A percentile compares a stretch with the other conserved stretches of the same genome.
Conservation (phyloP, 208 protist species). For the Blechomonas ayalai region DNA sequence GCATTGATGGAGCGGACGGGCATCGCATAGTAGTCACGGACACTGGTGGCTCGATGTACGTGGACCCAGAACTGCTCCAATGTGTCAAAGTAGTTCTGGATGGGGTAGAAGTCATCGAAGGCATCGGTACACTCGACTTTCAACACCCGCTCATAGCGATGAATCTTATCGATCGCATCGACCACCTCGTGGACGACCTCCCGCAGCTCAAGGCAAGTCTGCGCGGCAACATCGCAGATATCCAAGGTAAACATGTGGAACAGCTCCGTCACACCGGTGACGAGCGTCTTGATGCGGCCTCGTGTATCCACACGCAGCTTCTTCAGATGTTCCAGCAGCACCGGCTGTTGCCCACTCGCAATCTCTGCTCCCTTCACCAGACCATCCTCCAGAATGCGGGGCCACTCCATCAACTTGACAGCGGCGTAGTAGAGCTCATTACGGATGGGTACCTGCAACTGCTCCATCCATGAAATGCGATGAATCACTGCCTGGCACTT, state of each 20-base stretch:
- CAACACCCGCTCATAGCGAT: slow-evolving; percentile 46
- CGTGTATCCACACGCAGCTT: slow-evolving; percentile 32
- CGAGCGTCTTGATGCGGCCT: slow-evolving; percentile 48
- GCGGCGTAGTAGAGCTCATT: slow-evolving; percentile 36
- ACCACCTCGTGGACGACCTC: slow-evolving; percentile 52
- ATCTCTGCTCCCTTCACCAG: slow-evolving; percentile 23
- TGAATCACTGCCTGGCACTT: slow-evolving; percentile 40
- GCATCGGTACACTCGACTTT: slow-evolving; percentile 25
- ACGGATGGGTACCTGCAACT: slow-evolving; percentile 45
- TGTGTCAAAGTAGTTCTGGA: slow-evolving; percentile 63
- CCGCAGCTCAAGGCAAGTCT: slow-evolving; percentile 74
- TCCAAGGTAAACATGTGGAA: slow-evolving; percentile 81
- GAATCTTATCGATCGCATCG: slow-evolving; percentile 38
- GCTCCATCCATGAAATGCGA: slow-evolving; percentile 63
- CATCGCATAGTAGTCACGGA: slow-evolving; percentile 69
- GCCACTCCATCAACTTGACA: slow-evolving; percentile 62
- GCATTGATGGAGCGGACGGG: slow-evolving; percentile 51
- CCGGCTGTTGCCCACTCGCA: slow-evolving; percentile 29
- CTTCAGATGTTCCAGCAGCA: slow-evolving; percentile 41
- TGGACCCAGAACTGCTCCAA: slow-evolving; percentile 81
- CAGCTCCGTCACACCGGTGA: slow-evolving; percentile 71
- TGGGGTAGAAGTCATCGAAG: slow-evolving; percentile 55
- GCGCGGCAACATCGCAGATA: slow-evolving; percentile 78
- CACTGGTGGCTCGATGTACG: slow-evolving; percentile 42
- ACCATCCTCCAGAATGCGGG: slow-evolving; percentile 20